A percentile compares a stretch with the other conserved stretches of the same genome.
Conservation (phyloP, 768 basidiomycete species). For the Pleurotus cornucopiae region DNA sequence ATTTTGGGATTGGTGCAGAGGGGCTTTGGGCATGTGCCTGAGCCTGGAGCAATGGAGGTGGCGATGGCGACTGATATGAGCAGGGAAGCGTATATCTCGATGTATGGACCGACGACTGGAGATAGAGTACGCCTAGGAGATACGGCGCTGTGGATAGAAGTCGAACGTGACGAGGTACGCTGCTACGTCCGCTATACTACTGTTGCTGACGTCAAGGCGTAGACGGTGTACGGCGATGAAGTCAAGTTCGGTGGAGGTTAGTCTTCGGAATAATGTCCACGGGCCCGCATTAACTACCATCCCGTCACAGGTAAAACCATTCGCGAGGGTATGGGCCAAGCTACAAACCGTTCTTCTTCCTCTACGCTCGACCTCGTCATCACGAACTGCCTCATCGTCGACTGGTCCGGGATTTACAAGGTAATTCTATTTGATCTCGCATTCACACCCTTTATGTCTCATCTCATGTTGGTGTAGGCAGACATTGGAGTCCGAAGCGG, state of each 20-base stretch:
- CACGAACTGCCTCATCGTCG: constrained; percentile 91
- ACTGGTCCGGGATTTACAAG: constrained; percentile 96
- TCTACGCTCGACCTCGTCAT: constrained; percentile 89
- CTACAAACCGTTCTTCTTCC: constrained; percentile 59
- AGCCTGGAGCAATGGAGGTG: constrained; percentile 58
- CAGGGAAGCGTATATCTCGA: constrained; percentile 77
- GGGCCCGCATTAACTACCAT: background rate
- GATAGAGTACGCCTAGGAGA: constrained; percentile 89
- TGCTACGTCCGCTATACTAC: background rate
- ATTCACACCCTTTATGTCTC: background rate
- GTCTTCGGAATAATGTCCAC: constrained; percentile 4
- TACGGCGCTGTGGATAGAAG: constrained; percentile 85
- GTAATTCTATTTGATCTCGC: constrained; percentile 27
- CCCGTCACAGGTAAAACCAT: constrained; percentile 72
- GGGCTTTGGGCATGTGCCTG: constrained; percentile 68
- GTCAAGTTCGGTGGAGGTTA: constrained; percentile 95
- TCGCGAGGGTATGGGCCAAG: constrained; percentile 96
- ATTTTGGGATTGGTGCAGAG: constrained; percentile 44
- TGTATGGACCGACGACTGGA: constrained; percentile 94
- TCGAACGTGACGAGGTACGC: constrained; percentile 77
- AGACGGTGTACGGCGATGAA: constrained; percentile 93
- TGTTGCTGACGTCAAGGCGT: background rate
- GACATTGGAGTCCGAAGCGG: constrained; percentile 92
- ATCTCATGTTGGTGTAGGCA: constrained; percentile 46
- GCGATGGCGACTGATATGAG: constrained; percentile 50